Percentiles rank a stretch among this genome's conserved stretches.
phyloP scores from a whole-genome alignment of 2,329 filamentous ascomycete genomes.

The Xylariaceae sp. region DNA sequence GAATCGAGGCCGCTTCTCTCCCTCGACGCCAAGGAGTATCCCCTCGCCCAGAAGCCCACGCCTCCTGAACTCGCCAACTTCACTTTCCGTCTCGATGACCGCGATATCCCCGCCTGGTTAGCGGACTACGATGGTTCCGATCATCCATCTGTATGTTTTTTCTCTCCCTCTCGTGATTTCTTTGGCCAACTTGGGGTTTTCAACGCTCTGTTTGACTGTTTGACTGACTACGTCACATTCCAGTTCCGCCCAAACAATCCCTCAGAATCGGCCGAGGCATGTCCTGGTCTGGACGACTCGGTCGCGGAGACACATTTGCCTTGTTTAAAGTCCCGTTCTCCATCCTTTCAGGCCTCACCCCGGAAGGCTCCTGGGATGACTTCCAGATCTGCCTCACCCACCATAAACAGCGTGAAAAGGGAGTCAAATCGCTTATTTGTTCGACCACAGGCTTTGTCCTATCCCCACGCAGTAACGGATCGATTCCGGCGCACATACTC shows the following conservation, averaged over 20 bases:
- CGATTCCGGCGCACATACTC: conserved; percentile 39
- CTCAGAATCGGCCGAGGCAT: conserved; percentile 29
- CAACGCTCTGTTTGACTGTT: conserved; percentile 17
- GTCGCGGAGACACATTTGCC: conserved; percentile 29
- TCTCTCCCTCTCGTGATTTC: conserved; percentile 2
- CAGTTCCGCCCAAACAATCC: conserved; percentile 30
- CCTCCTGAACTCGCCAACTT: conserved; percentile 75
- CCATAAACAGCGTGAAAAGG: conserved; percentile 30
- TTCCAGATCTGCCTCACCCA: conserved; percentile 35
- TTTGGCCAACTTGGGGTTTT: conserved; percentile 1
- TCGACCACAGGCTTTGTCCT: conserved; percentile 29
- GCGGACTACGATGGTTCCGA: conserved; percentile 22
- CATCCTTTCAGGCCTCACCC: conserved; percentile 27
- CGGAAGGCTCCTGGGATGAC: conserved; percentile 35
- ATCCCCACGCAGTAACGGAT: conserved; percentile 35
- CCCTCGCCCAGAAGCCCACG: conserved; percentile 76
- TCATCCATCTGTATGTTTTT: conserved; percentile 24
- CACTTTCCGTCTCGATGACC: conserved; percentile 63
- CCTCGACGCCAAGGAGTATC: conserved; percentile 85
- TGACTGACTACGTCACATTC: conserved; percentile 23
- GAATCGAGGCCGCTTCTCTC: conserved; percentile 65
- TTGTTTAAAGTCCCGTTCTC: conserved; percentile 22
- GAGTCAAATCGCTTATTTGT: conserved; percentile 29
- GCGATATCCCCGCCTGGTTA: conserved; percentile 45
- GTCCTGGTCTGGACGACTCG: conserved; percentile 34